Percentiles rank a stretch among this genome's conserved stretches.
Evolutionary conservation across 768 basidiomycete species (phyloP).

Genomic region (Amanita exitialis): DNA sequence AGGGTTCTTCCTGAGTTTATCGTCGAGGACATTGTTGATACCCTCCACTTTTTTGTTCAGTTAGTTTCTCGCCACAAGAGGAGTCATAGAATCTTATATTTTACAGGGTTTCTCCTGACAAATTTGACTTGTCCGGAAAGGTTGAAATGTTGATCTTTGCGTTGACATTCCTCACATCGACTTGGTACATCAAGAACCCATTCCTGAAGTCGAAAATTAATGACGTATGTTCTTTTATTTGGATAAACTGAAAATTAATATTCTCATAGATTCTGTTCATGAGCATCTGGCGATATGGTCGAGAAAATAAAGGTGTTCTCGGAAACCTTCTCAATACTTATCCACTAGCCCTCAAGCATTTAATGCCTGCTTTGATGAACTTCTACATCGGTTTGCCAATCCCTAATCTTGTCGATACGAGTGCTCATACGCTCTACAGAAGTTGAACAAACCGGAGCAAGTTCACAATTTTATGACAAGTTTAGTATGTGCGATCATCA

Average conservation of each 20-base stretch:
- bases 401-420: background rate
- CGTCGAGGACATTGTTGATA: conserved; percentile 89
- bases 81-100: background rate
- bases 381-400: conserved; percentile 79
- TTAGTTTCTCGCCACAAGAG: conserved; percentile 22
- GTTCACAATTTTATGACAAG: conserved; percentile 98
- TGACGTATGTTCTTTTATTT: conserved; percentile 42
- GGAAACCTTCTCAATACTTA: conserved; percentile 79
- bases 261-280: conserved; percentile 56
- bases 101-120: conserved; percentile 59
- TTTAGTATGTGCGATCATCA: conserved; percentile 53
- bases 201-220: conserved; percentile 96
- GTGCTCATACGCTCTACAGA: conserved; percentile 34
- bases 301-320: conserved; percentile 62
- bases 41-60: conserved; percentile 77
- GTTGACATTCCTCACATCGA: conserved; percentile 85
- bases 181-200: conserved; percentile 98
- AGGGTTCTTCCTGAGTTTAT: conserved; percentile 89
- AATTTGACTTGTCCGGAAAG: conserved; percentile 77
- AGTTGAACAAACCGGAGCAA: conserved; percentile 95
- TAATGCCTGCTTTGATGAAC: conserved; percentile 86
- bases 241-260: background rate
- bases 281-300: conserved; percentile 57
- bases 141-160: conserved; percentile 80
- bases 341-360: conserved; percentile 73